Base-by-base conservation (phyloP, 2,329 filamentous ascomycete genomes). In the Pseudogymnoascus sp. region DNA sequence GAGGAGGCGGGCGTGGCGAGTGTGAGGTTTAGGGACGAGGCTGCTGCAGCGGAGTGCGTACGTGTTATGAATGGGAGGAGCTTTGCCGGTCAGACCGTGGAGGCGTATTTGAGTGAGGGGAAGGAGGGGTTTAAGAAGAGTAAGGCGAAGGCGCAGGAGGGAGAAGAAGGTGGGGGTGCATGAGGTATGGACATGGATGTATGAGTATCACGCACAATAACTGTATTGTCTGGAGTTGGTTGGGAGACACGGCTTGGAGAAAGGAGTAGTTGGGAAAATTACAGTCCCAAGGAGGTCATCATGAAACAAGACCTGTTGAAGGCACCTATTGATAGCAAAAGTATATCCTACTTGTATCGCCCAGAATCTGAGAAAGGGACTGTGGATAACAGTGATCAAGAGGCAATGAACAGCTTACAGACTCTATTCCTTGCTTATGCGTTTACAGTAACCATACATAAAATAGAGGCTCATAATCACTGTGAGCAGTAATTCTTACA, bases 1-100 rank as follows among this genome's bases (percentile, higher is more conserved):
- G 96, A 99, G 75, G 78, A 84, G 3, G 89, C 91, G 0, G 95
- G 95, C 16, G 84, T 97, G 38, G 89, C 93, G 7, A 93, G 87
- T 62, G 89, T 99, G 66, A 87, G 89, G 69, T 99, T 96, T 77
- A 79, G 81, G 63, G 86, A 89, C 40, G 79, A 84, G 3, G 85
- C 89, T 64, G 84, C 88, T 1, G 93, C 93, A 2, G 79, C 79
- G 63, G 85, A 84, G 7, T 96, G 91, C 73, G 85, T 93, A 42
- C 73, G 85, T 69, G 73, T 86, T 53, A 93, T 96, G 88, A 80
- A 91, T 69, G 92, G 92, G 0, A 83, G 91, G n/a, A 85, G 80
- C 65, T 96, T 96, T 72, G 89, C 84, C 43, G 88, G 89, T 1
- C 83, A 85, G 25, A 82, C 81, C 23, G 87, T 96, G 3, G 80